A percentile compares a stretch with the other conserved stretches of the same genome.
Evolutionary conservation across 179 eudicot species (phyloP).

Genomic region (Silene vulgaris): DNA sequence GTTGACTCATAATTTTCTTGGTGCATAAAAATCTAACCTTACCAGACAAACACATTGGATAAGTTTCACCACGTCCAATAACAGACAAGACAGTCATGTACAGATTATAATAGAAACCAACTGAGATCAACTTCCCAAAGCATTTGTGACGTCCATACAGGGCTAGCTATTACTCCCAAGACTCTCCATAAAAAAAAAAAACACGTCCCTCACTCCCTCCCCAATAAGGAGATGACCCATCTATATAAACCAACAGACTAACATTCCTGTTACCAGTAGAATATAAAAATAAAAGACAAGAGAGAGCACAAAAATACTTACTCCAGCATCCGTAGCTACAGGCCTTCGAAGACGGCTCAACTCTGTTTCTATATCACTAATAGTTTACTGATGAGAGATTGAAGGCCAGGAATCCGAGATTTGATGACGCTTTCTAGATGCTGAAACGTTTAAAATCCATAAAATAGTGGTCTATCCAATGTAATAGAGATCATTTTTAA

Average conservation of each 20-base stretch:
- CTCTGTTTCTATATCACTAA: conserved; percentile 87
- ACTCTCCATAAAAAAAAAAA: background rate
- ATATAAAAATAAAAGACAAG: background rate
- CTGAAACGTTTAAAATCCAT: conserved; percentile 35
- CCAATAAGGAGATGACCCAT: background rate
- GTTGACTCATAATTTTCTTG: background rate
- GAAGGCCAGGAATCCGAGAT: conserved; percentile 96
- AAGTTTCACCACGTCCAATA: background rate
- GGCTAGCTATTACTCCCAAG: background rate
- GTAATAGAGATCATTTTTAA: background rate
- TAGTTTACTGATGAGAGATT: conserved; percentile 86
- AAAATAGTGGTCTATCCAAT: background rate
- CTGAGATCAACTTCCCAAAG: background rate
- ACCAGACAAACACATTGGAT: background rate
- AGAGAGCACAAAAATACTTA: conserved; percentile 33
- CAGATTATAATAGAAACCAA: background rate
- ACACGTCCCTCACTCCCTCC: no score
- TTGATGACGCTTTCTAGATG: conserved; percentile 92
- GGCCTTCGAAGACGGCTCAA: conserved; percentile 94
- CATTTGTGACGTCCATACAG: background rate
- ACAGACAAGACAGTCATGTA: background rate
- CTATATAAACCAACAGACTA: background rate
- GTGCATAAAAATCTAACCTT: conserved; percentile 7
- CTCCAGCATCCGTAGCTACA: conserved; percentile 93
- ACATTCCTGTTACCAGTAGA: background rate